Evolutionary conservation across 148 eudicot genomes (phyloP).

Genomic region (Simmondsia chinensis): DNA sequence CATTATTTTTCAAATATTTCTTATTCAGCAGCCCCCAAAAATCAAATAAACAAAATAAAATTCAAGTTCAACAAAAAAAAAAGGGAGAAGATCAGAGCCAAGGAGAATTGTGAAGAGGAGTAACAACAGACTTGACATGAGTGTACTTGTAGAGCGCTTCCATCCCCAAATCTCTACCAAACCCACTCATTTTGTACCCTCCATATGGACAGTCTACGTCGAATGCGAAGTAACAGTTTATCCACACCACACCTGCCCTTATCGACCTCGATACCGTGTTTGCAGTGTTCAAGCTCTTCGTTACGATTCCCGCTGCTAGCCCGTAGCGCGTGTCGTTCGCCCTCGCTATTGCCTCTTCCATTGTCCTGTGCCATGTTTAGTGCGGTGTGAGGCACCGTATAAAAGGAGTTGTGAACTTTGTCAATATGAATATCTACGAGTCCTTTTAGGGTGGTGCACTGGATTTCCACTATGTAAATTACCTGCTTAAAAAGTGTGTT

Average conservation of each 20-base stretch:
- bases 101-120: conserved; percentile 63
- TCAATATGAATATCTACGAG: too few relatives aligned
- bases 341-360: conserved; percentile 62
- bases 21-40: too few relatives aligned
- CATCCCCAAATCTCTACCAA: conserved; percentile 57
- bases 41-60: too few relatives aligned
- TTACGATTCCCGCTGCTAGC: conserved; percentile 70
- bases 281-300: conserved; percentile 56
- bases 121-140: conserved; percentile 58
- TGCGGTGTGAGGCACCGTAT: too few relatives aligned
- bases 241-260: conserved; percentile 64
- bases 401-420: too few relatives aligned
- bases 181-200: conserved; percentile 83
- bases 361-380: too few relatives aligned
- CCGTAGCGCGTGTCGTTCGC: conserved; percentile 62
- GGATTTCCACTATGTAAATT: too few relatives aligned
- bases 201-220: conserved; percentile 57
- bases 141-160: conserved; percentile 59
- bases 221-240: conserved; percentile 75
- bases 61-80: too few relatives aligned
- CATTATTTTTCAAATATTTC: too few relatives aligned
- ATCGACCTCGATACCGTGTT: conserved; percentile 72
- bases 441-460: too few relatives aligned
- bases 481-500: too few relatives aligned
- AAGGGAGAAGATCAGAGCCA: conserved; percentile 29